A percentile compares a stretch with the other conserved stretches of the same genome.
These are phyloP conservation scores for Irpex rosettiformis DNA, from an alignment of 1,284 basidiomycete genomes.

Conservation along the genomic window DNA sequence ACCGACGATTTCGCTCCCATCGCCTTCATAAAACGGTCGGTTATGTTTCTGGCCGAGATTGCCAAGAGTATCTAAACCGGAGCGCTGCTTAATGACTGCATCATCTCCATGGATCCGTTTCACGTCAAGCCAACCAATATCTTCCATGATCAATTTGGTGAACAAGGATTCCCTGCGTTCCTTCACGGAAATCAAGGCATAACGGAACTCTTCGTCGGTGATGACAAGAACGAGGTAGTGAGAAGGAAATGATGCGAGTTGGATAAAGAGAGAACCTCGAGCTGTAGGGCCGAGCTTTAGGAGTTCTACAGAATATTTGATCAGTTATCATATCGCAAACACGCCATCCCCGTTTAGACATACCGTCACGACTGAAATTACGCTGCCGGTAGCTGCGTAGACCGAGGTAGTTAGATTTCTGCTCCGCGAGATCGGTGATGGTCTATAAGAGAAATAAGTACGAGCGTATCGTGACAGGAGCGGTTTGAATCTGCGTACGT, in stretches of 20 bases:
- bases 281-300: constrained; percentile 57
- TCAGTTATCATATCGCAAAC: background rate
- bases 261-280: constrained; percentile 62
- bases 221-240: constrained; percentile 79
- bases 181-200: constrained; percentile 67
- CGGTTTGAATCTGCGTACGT: constrained; percentile 37
- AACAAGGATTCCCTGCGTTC: constrained; percentile 49
- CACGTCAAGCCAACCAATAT: constrained; percentile 77
- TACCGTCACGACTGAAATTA: constrained; percentile 62
- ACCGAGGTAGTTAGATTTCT: constrained; percentile 73
- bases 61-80: constrained; percentile 17
- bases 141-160: constrained; percentile 59
- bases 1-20: background rate
- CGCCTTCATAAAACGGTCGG: constrained; percentile 25
- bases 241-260: constrained; percentile 62
- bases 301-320: constrained; percentile 40
- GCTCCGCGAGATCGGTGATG: constrained; percentile 68
- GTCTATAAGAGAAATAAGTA: constrained; percentile 41
- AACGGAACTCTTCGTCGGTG: constrained; percentile 71
- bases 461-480: background rate
- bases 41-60: constrained; percentile 34
- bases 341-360: background rate
- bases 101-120: constrained; percentile 50
- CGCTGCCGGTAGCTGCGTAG: constrained; percentile 66
- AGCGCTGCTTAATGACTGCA: constrained; percentile 14